phyloP scores from a whole-genome alignment of 805 yeast species.

The Lipomyces starkeyi region DNA sequence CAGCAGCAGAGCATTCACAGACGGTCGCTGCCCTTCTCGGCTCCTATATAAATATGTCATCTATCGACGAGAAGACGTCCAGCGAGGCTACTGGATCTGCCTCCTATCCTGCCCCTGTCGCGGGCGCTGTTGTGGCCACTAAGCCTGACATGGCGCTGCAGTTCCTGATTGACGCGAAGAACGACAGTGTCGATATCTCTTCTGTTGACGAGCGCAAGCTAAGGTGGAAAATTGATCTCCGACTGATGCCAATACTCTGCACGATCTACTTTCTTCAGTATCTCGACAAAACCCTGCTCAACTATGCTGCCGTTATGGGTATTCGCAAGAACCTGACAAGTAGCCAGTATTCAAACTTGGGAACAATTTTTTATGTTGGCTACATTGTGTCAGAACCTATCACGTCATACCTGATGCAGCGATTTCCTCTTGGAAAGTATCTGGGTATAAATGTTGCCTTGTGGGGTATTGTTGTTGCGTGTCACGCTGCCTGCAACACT shows the following conservation, averaged over 20 bases:
- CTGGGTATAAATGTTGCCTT: conserved; percentile 44
- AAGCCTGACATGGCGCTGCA: conserved; percentile 19
- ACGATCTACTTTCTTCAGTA: conserved; percentile 59
- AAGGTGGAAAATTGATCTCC: conserved; percentile 53
- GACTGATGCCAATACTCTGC: conserved; percentile 58
- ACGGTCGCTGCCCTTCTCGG: conserved; percentile 22
- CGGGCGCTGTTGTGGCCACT: conserved; percentile 5
- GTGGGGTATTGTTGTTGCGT: conserved; percentile 57
- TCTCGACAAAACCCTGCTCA: conserved; percentile 60
- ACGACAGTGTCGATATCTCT: conserved; percentile 5
- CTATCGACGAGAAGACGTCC: conserved; percentile 6
- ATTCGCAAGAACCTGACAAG: conserved; percentile 49
- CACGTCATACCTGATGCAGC: conserved; percentile 51
- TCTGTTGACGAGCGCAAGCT: conserved; percentile 23
- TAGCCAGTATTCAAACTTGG: conserved; percentile 51
- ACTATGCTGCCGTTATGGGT: conserved; percentile 71
- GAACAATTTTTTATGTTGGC: conserved; percentile 53
- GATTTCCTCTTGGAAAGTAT: conserved; percentile 48
- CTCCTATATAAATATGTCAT: conserved; percentile 45
- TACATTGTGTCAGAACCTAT: conserved; percentile 56
- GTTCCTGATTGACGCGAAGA: conserved; percentile 18
- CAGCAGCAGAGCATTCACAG: neutral
- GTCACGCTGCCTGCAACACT: conserved; percentile 53
- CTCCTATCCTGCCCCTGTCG: conserved; percentile 13
- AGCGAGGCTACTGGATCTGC: neutral